These are phyloP conservation scores for Clitocybe nebularis DNA, from an alignment of 1,284 basidiomycete species.

Conservation along the genomic window DNA sequence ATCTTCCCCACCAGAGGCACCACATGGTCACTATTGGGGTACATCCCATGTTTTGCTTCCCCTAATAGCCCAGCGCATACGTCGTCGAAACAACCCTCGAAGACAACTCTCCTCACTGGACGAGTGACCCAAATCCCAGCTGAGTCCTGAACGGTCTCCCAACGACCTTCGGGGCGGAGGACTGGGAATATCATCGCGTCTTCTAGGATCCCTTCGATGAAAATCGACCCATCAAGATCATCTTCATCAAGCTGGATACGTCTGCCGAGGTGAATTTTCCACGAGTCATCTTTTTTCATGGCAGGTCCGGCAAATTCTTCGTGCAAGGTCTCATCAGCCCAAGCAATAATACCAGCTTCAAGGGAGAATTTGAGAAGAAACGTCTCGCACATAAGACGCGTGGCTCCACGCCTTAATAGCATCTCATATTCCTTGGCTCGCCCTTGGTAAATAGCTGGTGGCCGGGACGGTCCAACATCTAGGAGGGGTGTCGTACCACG, in stretches of 20 bases:
- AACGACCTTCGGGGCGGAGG: conserved; percentile 5
- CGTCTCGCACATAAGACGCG: conserved; percentile 30
- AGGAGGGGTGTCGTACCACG: conserved; percentile 10
- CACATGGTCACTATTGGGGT: no score
- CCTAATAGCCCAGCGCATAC: no score
- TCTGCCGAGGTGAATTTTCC: conserved; percentile 33
- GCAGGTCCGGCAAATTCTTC: conserved; percentile 24
- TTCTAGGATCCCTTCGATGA: conserved; percentile 30
- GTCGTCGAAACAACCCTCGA: no score
- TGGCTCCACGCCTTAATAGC: conserved; percentile 29
- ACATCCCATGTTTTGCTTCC: no score
- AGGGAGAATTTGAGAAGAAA: conserved; percentile 26
- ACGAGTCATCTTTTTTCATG: conserved; percentile 27
- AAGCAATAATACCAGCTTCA: conserved; percentile 28
- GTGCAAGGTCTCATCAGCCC: conserved; percentile 26
- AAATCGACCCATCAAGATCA: conserved; percentile 30
- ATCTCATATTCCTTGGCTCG: conserved; percentile 20
- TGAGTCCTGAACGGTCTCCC: conserved; percentile 23
- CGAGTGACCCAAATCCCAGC: conserved; percentile 24
- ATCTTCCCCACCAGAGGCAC: no score
- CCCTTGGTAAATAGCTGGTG: neutral
- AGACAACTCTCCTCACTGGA: conserved; percentile 4
- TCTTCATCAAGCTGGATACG: conserved; percentile 26
- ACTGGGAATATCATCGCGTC: conserved; percentile 26
- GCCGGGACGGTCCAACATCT: neutral